These are phyloP conservation scores for Pelargonium myrrhifolium DNA, from an alignment of 441 rosid genomes.

Conservation along the genomic window DNA sequence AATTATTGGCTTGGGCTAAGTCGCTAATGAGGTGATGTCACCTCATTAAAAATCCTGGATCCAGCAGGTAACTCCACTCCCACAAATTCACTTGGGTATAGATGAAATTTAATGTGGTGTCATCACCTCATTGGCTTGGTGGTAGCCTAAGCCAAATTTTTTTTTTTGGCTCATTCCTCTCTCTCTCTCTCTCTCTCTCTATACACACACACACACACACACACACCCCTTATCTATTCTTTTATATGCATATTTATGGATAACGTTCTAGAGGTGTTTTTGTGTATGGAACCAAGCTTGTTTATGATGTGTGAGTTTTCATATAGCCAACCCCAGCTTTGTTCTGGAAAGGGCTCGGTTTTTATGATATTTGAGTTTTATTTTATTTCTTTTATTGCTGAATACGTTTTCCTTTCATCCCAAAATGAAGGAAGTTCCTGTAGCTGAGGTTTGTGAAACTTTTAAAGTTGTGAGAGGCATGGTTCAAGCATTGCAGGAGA, in stretches of 20 bases:
- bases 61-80: no score
- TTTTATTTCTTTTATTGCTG: slow-evolving; percentile 18
- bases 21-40: no score
- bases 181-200: no score
- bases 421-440: slow-evolving; percentile 78
- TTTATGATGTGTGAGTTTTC: neutral
- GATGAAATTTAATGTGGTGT: no score
- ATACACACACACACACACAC: no score
- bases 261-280: neutral
- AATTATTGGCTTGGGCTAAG: no score
- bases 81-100: no score
- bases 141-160: no score
- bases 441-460: slow-evolving; percentile 90
- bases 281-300: neutral
- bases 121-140: no score
- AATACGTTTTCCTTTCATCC: slow-evolving; percentile 22
- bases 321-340: neutral
- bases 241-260: neutral
- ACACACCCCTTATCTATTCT: neutral
- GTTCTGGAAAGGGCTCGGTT: neutral
- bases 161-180: no score
- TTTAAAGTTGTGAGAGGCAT: slow-evolving; percentile 95
- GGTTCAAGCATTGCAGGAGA: slow-evolving; percentile 98
- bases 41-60: no score
- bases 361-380: neutral